Evolutionary conservation across 331 rosid genomes (phyloP).

Genomic region (Malus hybrid): DNA sequence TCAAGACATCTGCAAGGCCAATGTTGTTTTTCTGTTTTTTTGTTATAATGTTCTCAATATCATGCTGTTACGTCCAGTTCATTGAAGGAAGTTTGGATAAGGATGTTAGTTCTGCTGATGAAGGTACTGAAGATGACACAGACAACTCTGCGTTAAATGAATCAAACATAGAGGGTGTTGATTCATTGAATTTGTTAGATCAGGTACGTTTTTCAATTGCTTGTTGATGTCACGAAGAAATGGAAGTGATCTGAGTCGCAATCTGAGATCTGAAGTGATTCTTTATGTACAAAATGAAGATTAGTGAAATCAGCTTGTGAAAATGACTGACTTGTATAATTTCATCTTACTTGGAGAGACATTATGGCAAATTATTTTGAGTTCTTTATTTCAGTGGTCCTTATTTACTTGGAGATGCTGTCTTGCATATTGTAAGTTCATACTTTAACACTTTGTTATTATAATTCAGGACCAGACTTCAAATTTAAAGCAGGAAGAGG

Average conservation of each 20-base stretch:
- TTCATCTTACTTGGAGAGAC: neutral
- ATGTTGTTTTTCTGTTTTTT: neutral
- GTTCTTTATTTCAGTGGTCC: neutral
- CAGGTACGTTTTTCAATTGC: slow-evolving; percentile 2
- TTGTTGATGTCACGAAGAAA: neutral
- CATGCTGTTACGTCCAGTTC: slow-evolving; percentile 35
- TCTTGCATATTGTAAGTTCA: neutral
- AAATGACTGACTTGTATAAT: neutral
- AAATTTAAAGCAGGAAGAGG: slow-evolving; percentile 6
- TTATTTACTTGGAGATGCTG: neutral
- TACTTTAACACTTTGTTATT: neutral
- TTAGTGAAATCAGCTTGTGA: neutral
- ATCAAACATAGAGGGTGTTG: slow-evolving; percentile 20
- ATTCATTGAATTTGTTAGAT: slow-evolving; percentile 27
- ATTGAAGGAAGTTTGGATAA: slow-evolving; percentile 44
- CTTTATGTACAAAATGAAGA: neutral
- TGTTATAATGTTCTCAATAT: slow-evolving; percentile 4
- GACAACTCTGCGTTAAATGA: slow-evolving; percentile 22
- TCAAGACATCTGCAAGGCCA: neutral
- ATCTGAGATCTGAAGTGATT: neutral
- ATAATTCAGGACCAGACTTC: slow-evolving; percentile 13
- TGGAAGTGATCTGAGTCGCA: neutral
- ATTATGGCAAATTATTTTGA: neutral
- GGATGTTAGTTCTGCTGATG: slow-evolving; percentile 37
- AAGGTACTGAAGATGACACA: slow-evolving; percentile 29